Evolutionary conservation across 441 rosid species (phyloP).

Genomic region (Bruguiera hainesii): DNA sequence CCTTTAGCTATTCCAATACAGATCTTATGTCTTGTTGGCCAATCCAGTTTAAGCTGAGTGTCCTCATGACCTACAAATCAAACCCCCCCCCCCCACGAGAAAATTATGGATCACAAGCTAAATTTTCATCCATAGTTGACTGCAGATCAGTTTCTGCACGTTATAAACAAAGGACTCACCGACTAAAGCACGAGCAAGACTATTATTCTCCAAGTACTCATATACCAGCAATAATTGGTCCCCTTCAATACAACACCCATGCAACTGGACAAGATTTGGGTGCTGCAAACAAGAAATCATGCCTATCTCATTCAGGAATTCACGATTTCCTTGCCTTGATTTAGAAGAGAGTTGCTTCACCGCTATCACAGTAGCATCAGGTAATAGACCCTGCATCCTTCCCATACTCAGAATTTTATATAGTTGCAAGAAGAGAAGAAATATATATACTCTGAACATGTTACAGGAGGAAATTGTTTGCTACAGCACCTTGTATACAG

Average conservation of each 20-base stretch:
- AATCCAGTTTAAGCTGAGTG: conserved; percentile 56
- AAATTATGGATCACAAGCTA: neutral
- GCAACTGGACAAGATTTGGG: conserved; percentile 53
- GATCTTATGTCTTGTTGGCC: conserved; percentile 61
- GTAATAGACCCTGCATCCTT: conserved; percentile 49
- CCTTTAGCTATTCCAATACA: conserved; percentile 67
- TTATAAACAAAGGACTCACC: conserved; percentile 32
- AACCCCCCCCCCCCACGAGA: neutral
- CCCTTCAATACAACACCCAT: conserved; percentile 56
- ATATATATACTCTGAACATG: neutral
- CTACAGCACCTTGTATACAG: conserved; percentile 30
- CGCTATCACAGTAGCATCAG: conserved; percentile 60
- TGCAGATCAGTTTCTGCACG: neutral
- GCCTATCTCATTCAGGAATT: conserved; percentile 74
- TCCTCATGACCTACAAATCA: conserved; percentile 26
- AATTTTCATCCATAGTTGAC: neutral
- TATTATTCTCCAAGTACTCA: conserved; percentile 60
- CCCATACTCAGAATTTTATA: neutral
- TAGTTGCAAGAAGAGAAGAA: neutral
- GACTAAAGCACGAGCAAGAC: conserved; percentile 48
- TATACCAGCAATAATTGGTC: conserved; percentile 52
- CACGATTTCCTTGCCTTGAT: conserved; percentile 80
- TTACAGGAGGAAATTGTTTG: neutral
- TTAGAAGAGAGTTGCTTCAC: conserved; percentile 85
- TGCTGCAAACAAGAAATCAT: conserved; percentile 62